These are phyloP conservation scores for Stemphylium lycopersici DNA, from an alignment of 2,329 filamentous ascomycete species.

Conservation along the genomic window DNA sequence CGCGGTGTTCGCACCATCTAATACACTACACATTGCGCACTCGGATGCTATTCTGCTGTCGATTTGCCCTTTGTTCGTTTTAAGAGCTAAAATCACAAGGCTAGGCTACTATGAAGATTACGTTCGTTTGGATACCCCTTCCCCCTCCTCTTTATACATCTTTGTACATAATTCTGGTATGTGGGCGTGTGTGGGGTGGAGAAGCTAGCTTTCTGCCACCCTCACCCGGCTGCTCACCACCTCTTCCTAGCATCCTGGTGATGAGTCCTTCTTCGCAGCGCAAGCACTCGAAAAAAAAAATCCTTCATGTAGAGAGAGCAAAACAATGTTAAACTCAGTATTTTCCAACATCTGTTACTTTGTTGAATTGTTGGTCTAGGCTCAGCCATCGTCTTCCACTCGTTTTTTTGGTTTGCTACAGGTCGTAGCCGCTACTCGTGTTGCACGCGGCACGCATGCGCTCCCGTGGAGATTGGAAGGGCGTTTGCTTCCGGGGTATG, in stretches of 20 bases:
- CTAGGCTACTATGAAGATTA: constrained; percentile 18
- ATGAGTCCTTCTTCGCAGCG: neutral
- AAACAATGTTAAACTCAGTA: constrained; percentile 11
- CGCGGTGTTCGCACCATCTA: constrained; percentile 45
- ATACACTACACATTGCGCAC: constrained; percentile 1
- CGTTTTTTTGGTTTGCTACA: neutral
- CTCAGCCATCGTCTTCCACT: neutral
- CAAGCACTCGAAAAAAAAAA: neutral
- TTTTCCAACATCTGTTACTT: neutral
- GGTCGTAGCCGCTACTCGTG: constrained; percentile 2
- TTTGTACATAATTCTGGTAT: constrained; percentile 28
- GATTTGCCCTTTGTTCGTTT: neutral
- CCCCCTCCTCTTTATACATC: constrained; percentile 16
- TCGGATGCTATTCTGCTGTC: neutral
- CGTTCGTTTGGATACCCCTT: constrained; percentile 26
- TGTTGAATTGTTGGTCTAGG: too few species aligned
- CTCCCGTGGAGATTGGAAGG: neutral
- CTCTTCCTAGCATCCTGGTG: constrained; percentile 2
- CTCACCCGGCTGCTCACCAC: neutral
- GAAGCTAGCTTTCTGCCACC: constrained; percentile 1
- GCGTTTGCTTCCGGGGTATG: neutral
- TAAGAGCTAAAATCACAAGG: constrained; percentile 4
- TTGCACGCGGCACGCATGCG: constrained; percentile 5
- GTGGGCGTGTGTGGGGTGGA: neutral
- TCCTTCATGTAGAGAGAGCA: neutral